phyloP scores from a whole-genome alignment of 805 yeast genomes.

The Myxozyma melibiosi region DNA sequence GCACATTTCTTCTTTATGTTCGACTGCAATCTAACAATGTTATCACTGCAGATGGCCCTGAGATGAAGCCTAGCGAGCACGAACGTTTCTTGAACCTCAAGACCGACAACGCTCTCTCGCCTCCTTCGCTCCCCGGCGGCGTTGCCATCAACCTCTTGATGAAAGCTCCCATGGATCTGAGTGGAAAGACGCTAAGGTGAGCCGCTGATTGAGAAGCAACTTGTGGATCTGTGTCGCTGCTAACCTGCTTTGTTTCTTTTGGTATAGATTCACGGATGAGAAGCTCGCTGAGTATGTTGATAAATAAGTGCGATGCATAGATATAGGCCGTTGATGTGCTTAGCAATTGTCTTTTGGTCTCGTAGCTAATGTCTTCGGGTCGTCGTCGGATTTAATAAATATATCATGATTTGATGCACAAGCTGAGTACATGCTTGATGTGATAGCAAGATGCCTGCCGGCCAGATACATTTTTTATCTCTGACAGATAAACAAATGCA shows the following conservation, averaged over 20 bases:
- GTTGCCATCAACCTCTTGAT: conserved; percentile 68
- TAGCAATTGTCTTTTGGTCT: too few relatives aligned
- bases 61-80: conserved; percentile 64
- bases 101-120: conserved; percentile 56
- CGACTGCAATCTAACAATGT: not conserved
- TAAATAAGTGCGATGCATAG: not conserved
- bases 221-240: conserved; percentile 37
- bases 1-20: not conserved
- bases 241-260: not conserved
- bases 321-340: too few relatives aligned
- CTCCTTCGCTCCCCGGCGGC: conserved; percentile 72
- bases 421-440: too few relatives aligned
- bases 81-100: conserved; percentile 68
- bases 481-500: too few relatives aligned
- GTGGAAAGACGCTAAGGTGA: conserved; percentile 71
- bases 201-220: conserved; percentile 34
- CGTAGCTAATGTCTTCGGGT: too few relatives aligned
- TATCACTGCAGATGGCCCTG: conserved; percentile 45
- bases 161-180: conserved; percentile 55
- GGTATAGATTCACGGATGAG: conserved; percentile 19
- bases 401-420: too few relatives aligned
- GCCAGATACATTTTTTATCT: too few relatives aligned
- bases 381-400: too few relatives aligned
- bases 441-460: too few relatives aligned
- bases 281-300: conserved; percentile 19